These are phyloP conservation scores for Suillus luteus DNA, from an alignment of 768 basidiomycete genomes.

Conservation along the genomic window DNA sequence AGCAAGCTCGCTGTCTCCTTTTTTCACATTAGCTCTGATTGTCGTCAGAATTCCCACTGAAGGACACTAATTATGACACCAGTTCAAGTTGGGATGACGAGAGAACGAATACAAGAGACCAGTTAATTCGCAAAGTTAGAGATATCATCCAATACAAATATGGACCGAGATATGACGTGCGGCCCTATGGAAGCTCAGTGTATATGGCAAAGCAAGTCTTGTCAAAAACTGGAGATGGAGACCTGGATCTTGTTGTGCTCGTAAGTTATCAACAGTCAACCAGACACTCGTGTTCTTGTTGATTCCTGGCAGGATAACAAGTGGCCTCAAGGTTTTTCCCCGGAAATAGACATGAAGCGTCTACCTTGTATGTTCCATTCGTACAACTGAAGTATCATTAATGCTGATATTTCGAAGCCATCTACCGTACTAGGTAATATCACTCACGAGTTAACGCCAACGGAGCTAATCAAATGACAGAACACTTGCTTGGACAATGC, in stretches of 20 bases:
- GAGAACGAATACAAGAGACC: background rate
- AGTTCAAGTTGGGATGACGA: background rate
- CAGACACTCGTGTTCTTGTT: background rate
- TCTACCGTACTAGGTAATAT: constrained; percentile 35
- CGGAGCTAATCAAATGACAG: constrained; percentile 22
- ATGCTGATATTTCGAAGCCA: constrained; percentile 19
- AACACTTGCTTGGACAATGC: constrained; percentile 33
- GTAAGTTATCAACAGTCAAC: constrained; percentile 34
- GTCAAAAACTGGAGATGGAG: constrained; percentile 26
- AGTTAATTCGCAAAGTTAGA: background rate
- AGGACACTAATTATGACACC: background rate
- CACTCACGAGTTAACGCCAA: background rate
- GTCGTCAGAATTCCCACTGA: background rate
- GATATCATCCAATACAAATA: constrained; percentile 30
- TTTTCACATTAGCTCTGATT: background rate
- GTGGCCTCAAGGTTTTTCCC: constrained; percentile 31
- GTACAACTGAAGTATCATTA: background rate
- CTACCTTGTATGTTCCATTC: constrained; percentile 31
- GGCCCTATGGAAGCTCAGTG: constrained; percentile 51
- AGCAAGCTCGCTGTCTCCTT: background rate
- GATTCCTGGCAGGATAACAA: constrained; percentile 34
- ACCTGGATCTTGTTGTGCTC: constrained; percentile 54
- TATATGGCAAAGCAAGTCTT: constrained; percentile 36
- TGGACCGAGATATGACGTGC: constrained; percentile 37
- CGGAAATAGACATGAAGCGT: constrained; percentile 23